These are phyloP conservation scores for Picochlorum sp. DNA, from an alignment of 139 green algal genomes.

Conservation along the genomic window DNA sequence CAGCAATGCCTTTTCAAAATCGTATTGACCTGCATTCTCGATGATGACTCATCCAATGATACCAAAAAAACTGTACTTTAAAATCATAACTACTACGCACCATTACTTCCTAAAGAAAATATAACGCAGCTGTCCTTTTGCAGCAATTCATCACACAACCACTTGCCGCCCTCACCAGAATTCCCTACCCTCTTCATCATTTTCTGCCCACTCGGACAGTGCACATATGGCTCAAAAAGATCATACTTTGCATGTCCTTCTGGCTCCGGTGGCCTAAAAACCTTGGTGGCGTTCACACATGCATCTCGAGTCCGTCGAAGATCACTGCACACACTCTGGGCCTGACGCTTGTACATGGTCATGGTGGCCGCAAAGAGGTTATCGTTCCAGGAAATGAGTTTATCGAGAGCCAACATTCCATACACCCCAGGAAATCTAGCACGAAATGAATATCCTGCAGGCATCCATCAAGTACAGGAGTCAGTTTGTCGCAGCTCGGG, in stretches of 20 bases:
- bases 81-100: background rate
- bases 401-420: background rate
- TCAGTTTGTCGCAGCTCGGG: no score
- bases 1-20: conserved; percentile 1
- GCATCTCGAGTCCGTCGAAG: background rate
- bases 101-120: conserved; percentile 3
- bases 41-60: background rate
- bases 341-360: background rate
- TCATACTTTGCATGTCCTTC: background rate
- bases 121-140: background rate
- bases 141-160: conserved; percentile 1
- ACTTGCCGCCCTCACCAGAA: background rate
- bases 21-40: background rate
- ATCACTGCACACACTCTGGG: background rate
- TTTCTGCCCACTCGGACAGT: background rate
- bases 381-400: background rate
- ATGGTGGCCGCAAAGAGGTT: background rate
- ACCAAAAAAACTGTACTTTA: background rate
- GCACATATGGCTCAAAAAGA: background rate
- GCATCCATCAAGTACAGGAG: no score
- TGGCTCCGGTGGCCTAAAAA: background rate
- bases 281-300: background rate
- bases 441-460: no score
- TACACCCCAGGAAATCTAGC: background rate
- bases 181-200: background rate